Evolutionary conservation across 306 rosid genomes (phyloP).

Genomic region (Citrullus mucosospermus): DNA sequence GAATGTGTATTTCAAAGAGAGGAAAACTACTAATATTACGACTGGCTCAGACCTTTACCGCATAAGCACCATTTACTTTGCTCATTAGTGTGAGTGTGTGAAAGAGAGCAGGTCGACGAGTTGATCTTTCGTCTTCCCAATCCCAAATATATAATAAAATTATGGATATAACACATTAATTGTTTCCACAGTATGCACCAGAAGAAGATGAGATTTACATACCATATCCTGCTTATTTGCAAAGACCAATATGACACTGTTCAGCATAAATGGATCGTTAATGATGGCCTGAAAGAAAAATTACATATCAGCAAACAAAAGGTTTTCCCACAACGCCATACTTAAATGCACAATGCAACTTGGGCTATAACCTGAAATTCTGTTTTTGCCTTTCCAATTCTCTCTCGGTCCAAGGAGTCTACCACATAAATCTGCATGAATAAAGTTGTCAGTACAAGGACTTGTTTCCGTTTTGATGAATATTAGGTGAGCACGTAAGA

Average conservation of each 20-base stretch:
- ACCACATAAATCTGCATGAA: constrained; percentile 75
- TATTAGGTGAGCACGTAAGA: neutral
- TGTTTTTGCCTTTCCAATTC: constrained; percentile 75
- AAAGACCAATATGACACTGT: constrained; percentile 85
- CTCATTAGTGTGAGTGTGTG: neutral
- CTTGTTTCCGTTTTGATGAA: neutral
- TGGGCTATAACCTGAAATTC: constrained; percentile 70
- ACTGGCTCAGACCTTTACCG: neutral
- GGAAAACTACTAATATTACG: neutral
- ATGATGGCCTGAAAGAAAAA: constrained; percentile 67
- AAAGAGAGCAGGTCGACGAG: neutral
- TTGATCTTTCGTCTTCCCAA: neutral
- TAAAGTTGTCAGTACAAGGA: constrained; percentile 1
- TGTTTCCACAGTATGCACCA: constrained; percentile 6
- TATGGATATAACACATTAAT: neutral
- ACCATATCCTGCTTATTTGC: constrained; percentile 98
- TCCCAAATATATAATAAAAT: neutral
- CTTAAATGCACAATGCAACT: constrained; percentile 11
- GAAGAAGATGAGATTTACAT: constrained; percentile 22
- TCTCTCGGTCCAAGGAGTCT: constrained; percentile 89
- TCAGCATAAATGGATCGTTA: constrained; percentile 94
- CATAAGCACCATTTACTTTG: neutral
- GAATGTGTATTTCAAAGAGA: neutral
- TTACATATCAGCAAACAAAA: constrained; percentile 12
- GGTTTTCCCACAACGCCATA: neutral